A percentile compares a stretch with the other conserved stretches of the same genome.
These are phyloP conservation scores for Ceratocystis ficicola DNA, from an alignment of 2,329 filamentous ascomycete species.

Conservation along the genomic window DNA sequence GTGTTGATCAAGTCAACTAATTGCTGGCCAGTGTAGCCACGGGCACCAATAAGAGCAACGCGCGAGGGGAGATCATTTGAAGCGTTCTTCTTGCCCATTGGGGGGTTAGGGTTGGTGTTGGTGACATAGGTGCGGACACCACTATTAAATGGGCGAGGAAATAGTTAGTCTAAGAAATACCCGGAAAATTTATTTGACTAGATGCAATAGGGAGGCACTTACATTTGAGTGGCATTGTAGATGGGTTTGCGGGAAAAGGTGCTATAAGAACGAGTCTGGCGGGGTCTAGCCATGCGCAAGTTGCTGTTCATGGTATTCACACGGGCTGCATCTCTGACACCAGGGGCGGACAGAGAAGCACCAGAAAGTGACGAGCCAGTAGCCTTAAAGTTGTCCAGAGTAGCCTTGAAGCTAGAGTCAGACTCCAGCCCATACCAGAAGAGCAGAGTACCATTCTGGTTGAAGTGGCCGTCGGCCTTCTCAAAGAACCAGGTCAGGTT, in stretches of 20 bases:
- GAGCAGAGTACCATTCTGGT: constrained; percentile 72
- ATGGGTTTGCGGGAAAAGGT: constrained; percentile 37
- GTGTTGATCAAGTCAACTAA: constrained; percentile 76
- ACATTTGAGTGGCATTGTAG: constrained; percentile 21
- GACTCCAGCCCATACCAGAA: constrained; percentile 92
- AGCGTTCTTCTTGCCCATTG: constrained; percentile 75
- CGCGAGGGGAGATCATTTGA: constrained; percentile 68
- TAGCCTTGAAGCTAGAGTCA: constrained; percentile 64
- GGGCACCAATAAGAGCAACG: constrained; percentile 78
- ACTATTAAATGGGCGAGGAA: background rate
- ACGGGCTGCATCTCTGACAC: constrained; percentile 65
- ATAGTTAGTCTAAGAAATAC: background rate
- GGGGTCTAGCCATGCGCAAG: constrained; percentile 7
- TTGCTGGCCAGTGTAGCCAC: constrained; percentile 88
- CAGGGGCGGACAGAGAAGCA: constrained; percentile 77
- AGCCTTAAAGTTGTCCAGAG: constrained; percentile 75
- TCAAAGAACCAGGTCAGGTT: constrained; percentile 98
- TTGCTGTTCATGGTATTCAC: constrained; percentile 29
- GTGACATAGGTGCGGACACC: constrained; percentile 32
- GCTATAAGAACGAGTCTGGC: constrained; percentile 47
- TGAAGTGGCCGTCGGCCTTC: constrained; percentile 86
- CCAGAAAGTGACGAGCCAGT: constrained; percentile 79
- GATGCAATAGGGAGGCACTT: constrained; percentile 3
- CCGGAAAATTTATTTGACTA: background rate
- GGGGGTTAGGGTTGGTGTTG: constrained; percentile 77